phyloP scores from a whole-genome alignment of 2,329 filamentous ascomycete species.

The Microsporum audouinii region DNA sequence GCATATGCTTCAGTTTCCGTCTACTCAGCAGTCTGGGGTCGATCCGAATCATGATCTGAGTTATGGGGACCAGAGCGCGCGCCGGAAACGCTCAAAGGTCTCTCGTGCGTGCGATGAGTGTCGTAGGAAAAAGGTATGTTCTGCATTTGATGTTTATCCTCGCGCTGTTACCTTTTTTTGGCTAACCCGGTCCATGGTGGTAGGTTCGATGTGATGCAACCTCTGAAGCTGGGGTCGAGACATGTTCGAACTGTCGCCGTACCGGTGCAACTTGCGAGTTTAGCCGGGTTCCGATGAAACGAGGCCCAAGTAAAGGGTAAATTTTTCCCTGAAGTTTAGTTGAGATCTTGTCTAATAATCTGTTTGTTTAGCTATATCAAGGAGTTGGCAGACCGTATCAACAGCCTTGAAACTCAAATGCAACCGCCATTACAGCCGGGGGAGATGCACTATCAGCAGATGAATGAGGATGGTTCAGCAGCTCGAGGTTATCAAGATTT shows the following conservation, averaged over 20 bases:
- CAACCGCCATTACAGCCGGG: constrained; percentile 22
- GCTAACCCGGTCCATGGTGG: constrained; percentile 1
- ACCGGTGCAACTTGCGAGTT: constrained; percentile 70
- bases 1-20: constrained; percentile 33
- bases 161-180: neutral
- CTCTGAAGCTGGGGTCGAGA: constrained; percentile 58
- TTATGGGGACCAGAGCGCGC: constrained; percentile 51
- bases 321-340: constrained; percentile 9
- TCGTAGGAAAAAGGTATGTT: constrained; percentile 60
- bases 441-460: constrained; percentile 34
- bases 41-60: constrained; percentile 38
- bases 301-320: constrained; percentile 79
- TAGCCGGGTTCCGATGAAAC: constrained; percentile 76
- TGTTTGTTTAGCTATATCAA: constrained; percentile 62
- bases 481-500: constrained; percentile 41
- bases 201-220: constrained; percentile 74
- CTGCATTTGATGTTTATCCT: constrained; percentile 9
- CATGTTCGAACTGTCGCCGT: constrained; percentile 71
- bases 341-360: neutral
- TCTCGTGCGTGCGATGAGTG: constrained; percentile 85
- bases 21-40: constrained; percentile 34
- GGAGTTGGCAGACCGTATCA: constrained; percentile 73
- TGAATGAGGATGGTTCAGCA: constrained; percentile 29
- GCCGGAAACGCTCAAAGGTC: constrained; percentile 71
- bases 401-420: constrained; percentile 70